Conservation (phyloP, 1,284 basidiomycete genomes). For the Pholiota adiposa region DNA sequence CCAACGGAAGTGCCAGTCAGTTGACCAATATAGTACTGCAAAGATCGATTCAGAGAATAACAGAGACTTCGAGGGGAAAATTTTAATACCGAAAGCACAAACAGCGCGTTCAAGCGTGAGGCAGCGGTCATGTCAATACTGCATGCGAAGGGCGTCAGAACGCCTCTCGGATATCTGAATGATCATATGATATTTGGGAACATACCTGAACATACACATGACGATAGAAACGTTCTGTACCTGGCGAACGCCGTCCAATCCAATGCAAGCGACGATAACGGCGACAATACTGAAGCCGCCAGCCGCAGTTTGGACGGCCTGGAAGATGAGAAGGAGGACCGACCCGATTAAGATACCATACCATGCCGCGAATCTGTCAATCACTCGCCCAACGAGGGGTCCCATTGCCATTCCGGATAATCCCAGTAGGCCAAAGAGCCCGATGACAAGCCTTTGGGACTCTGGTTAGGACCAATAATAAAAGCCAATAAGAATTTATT, state of each 20-base stretch:
- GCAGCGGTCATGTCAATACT: slow-evolving; percentile 9
- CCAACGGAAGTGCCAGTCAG: slow-evolving; percentile 21
- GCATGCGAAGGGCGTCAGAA: no score
- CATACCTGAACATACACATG: slow-evolving; percentile 24
- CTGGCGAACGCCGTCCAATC: slow-evolving; percentile 36
- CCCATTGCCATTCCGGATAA: slow-evolving; percentile 57
- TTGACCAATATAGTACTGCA: slow-evolving; percentile 23
- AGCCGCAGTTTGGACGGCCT: slow-evolving; percentile 52
- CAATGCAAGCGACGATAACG: slow-evolving; percentile 35
- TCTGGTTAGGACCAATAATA: neutral
- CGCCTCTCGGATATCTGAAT: neutral
- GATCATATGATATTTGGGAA: slow-evolving; percentile 4
- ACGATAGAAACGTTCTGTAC: slow-evolving; percentile 30
- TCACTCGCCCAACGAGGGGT: slow-evolving; percentile 55
- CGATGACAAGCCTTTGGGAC: slow-evolving; percentile 41
- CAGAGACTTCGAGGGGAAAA: neutral
- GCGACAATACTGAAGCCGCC: slow-evolving; percentile 54
- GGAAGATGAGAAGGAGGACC: slow-evolving; percentile 39
- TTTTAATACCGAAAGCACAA: slow-evolving; percentile 20
- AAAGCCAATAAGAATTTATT: neutral
- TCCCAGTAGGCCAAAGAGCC: slow-evolving; percentile 66
- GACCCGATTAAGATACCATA: slow-evolving; percentile 53
- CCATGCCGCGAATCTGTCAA: slow-evolving; percentile 64
- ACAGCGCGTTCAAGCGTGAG: slow-evolving; percentile 21
- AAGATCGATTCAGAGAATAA: neutral